Conservation (phyloP, 2,329 filamentous ascomycete genomes). For the Xylariomycetidae sp. region DNA sequence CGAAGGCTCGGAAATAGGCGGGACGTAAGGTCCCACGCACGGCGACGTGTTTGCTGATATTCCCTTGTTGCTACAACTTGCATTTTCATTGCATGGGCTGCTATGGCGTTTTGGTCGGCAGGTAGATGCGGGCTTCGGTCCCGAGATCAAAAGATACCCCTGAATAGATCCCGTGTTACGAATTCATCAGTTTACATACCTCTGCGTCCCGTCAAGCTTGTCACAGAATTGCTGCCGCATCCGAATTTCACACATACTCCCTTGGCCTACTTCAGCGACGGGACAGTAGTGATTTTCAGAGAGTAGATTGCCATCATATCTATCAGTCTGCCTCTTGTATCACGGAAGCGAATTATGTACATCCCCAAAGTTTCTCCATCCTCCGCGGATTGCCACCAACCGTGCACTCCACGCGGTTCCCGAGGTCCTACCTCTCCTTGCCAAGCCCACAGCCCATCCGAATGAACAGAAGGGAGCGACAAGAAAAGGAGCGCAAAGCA, state of each 20-base stretch:
- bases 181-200: not conserved
- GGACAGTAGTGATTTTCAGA: too few relatives aligned
- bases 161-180: constrained; percentile 7
- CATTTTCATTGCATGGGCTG: not conserved
- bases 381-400: too few relatives aligned
- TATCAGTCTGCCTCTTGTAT: too few relatives aligned
- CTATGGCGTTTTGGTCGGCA: constrained; percentile 9
- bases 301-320: not conserved
- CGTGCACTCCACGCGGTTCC: too few relatives aligned
- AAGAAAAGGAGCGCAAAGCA: too few relatives aligned
- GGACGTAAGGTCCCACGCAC: constrained; percentile 3
- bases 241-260: constrained; percentile 1
- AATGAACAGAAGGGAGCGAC: too few relatives aligned
- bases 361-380: not conserved
- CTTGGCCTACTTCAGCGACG: too few relatives aligned
- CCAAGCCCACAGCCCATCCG: too few relatives aligned
- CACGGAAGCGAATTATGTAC: not conserved
- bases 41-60: not conserved
- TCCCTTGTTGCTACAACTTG: too few relatives aligned
- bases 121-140: not conserved
- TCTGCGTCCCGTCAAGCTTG: not conserved
- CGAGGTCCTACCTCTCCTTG: too few relatives aligned
- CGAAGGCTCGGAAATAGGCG: constrained; percentile 5
- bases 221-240: not conserved
- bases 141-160: constrained; percentile 11